A percentile compares a stretch with the other conserved stretches of the same genome.
These are phyloP conservation scores for Eimeria necatrix DNA, from an alignment of 169 alveolate genomes.

Conservation along the genomic window DNA sequence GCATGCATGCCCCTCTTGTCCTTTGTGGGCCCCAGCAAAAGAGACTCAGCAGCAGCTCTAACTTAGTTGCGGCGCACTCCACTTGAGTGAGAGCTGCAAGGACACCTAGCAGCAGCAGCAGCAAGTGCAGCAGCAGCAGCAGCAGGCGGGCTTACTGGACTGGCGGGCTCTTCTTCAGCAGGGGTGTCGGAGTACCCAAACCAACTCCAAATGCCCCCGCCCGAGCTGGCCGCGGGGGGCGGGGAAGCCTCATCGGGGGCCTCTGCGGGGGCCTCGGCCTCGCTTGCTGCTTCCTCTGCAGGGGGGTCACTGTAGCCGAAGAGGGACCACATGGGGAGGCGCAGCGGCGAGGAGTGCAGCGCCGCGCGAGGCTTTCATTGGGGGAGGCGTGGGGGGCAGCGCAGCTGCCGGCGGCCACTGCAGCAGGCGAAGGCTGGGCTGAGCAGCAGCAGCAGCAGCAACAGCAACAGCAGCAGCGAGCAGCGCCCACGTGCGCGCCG, in stretches of 20 bases:
- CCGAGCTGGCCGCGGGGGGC: neutral
- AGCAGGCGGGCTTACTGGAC: neutral
- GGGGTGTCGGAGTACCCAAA: neutral
- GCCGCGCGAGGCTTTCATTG: neutral
- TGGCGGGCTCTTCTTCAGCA: neutral
- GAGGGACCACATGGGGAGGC: slow-evolving; percentile 11
- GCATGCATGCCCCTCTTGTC: neutral
- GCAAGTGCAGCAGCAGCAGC: neutral
- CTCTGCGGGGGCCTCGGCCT: neutral
- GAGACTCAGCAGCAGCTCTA: neutral
- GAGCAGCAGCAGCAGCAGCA: neutral
- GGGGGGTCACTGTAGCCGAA: neutral
- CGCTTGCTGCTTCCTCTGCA: slow-evolving; percentile 3
- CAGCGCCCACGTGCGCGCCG: neutral
- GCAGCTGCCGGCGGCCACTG: neutral
- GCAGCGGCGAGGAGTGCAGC: neutral
- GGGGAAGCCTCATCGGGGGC: neutral
- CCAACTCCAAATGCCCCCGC: slow-evolving; percentile 29
- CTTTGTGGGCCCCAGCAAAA: neutral
- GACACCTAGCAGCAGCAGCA: neutral
- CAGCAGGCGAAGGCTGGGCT: neutral
- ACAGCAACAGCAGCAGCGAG: neutral
- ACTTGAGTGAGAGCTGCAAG: neutral
- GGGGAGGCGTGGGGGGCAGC: neutral
- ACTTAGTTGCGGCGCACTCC: no score